Evolutionary conservation across 805 yeast genomes (phyloP), one percentile per base, ranked within the genome.

Genomic region (Nakazawaea populi): DNA sequence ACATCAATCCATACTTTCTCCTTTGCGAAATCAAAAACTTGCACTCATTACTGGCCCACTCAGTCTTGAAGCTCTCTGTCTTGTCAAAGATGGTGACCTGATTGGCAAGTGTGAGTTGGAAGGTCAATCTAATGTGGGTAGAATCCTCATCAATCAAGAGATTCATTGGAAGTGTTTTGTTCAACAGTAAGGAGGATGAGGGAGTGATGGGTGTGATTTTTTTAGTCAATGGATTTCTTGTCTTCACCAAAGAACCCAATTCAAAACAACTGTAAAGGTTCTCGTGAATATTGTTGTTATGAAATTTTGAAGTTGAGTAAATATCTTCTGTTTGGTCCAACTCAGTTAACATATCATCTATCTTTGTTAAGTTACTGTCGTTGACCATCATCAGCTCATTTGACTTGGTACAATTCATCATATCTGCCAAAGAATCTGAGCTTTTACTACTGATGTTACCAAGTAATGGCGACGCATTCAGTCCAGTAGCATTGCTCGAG

Each of bases 71-170:
- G 8, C 12, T 8, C 10, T 46, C 47, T 8, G 49, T 14, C 11
- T 49, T 30, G 8, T 46, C 52, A 14, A 42, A 36, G 24, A 44
- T 29, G 3, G 47, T 42, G 36, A 36, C 43, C 6, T 28, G 31
- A 7, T 38, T 4, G 41, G 53, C 47, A 7, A 58, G 10, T 6
- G 57, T 51, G 41, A 63, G 39, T 45, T 58, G 60, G 35, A 63
- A 51, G 5, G 60, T 59, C 4, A 63, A 42, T 29, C 57, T 59
- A 10, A 62, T 51, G 11, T 45, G 39, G 11, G 53, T 53, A 6
- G 62, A 58, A n/a, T 63, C 66, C 38, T 64, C 65, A 46, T 58
- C 58, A 6, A 64, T 58, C 1, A 61, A 14, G 4, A 64, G 44
- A 46, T 54, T 54, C 34, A 59, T 44, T 41, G 46, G 46, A 35